Evolutionary conservation across 306 rosid genomes (phyloP), one percentile per base, ranked within the genome.

Genomic region (Gleditsia sinensis): DNA sequence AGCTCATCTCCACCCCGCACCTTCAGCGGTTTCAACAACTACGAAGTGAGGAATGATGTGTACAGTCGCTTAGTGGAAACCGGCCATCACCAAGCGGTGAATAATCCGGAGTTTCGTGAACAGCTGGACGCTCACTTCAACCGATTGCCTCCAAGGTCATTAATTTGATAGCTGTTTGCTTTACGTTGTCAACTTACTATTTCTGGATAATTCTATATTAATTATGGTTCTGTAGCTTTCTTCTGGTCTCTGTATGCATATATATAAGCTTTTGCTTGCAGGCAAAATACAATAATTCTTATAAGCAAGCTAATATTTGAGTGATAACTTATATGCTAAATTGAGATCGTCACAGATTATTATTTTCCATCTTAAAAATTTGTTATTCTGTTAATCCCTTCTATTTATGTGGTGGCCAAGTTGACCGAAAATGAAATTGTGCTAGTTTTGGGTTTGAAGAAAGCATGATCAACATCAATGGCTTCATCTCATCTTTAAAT

Each of bases 1-100:
- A 95, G 99, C 77, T 90, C 91, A 46, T 95, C 99, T 74, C 99
- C 99, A 28, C 96, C 97, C 23, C 81, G 92, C 34, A 82, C 83
- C 81, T 92, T 90, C 36, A 82, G 76, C 40, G 84, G 91, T 45
- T 94, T 84, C 86, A 78, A 56, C 30, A 87, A 73, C 87, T 79
- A 80, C 81, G 98, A 95, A 67, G 83, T 92, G 21, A 74, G 91
- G 42, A 87, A 76, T 88, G 98, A 92, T 67, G 97, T 95, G 3
- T 90, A 76, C 71, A 92, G 87, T 55, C 96, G 98, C 10, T 78
- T 95, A 62, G 71, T 95, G 25, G 90, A 90, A 81, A 86, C 74
- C 50, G 84, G 98, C 4, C 75, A 86, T 66, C 90, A 83, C 33
- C 86, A 86, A 53, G 99, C 90, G 3, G 61, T 86, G 45, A 75